Conservation (phyloP, 2,329 filamentous ascomycete species). For the Verticillium dahliae region DNA sequence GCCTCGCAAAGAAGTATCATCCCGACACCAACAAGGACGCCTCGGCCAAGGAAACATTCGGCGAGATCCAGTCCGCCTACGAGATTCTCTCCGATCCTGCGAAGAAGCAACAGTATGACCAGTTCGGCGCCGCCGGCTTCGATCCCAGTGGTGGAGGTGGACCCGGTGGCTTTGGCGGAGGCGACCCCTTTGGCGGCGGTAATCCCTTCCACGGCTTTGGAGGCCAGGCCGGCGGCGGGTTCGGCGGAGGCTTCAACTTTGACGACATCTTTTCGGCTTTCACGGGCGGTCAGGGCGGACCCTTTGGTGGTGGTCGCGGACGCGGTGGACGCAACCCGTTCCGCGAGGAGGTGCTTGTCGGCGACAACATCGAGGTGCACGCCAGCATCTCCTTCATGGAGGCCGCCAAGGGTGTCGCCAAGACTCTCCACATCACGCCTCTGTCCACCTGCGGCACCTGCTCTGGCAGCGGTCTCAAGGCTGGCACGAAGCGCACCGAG, state of each 20-base stretch:
- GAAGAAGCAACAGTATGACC: constrained; percentile 88
- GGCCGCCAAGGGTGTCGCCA: constrained; percentile 82
- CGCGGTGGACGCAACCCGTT: constrained; percentile 60
- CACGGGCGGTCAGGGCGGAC: constrained; percentile 44
- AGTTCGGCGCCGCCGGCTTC: constrained; percentile 83
- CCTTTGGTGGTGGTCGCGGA: constrained; percentile 48
- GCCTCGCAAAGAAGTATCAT: constrained; percentile 93
- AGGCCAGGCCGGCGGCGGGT: constrained; percentile 63
- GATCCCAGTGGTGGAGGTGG: constrained; percentile 63
- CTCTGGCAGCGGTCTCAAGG: constrained; percentile 75
- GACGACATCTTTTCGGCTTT: constrained; percentile 94
- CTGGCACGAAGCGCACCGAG: constrained; percentile 63
- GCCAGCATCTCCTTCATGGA: constrained; percentile 93
- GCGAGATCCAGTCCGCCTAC: constrained; percentile 88
- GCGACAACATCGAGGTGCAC: constrained; percentile 93
- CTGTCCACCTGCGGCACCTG: constrained; percentile 78
- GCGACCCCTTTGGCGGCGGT: constrained; percentile 56
- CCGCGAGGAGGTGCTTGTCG: constrained; percentile 74
- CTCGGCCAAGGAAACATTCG: constrained; percentile 88
- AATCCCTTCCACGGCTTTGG: constrained; percentile 57
- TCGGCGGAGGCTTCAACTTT: constrained; percentile 83
- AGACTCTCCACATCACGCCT: constrained; percentile 83
- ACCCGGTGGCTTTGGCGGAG: constrained; percentile 39
- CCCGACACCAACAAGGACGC: constrained; percentile 97
- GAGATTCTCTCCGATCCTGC: constrained; percentile 88